A percentile compares a stretch with the other conserved stretches of the same genome.
Conservation (phyloP, 352 stramenopile genomes). For the Globisporangium cystogenes region DNA sequence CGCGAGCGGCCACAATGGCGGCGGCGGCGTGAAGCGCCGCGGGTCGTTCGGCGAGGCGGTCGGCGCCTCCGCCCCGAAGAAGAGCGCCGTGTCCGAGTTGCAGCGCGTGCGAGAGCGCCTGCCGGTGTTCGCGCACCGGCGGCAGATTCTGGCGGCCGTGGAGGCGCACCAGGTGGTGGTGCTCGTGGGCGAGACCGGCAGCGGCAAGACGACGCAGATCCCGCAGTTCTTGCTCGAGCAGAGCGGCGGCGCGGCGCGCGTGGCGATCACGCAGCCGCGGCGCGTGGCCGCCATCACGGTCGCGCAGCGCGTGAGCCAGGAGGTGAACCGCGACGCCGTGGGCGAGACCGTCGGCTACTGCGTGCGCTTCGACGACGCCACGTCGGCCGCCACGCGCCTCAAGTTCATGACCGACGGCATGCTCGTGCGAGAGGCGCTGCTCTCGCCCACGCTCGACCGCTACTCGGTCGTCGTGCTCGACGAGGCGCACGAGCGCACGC, state of each 20-base stretch:
- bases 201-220: slow-evolving; percentile 90
- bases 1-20: background rate
- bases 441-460: slow-evolving; percentile 59
- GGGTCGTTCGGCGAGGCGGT: slow-evolving; percentile 3
- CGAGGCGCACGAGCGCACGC: slow-evolving; percentile 83
- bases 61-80: background rate
- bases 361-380: slow-evolving; percentile 94
- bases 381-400: slow-evolving; percentile 82
- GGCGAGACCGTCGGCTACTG: slow-evolving; percentile 87
- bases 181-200: slow-evolving; percentile 87
- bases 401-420: slow-evolving; percentile 93
- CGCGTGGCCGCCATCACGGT: slow-evolving; percentile 82
- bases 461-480: slow-evolving; percentile 87
- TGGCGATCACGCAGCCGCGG: slow-evolving; percentile 81
- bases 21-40: slow-evolving; percentile 5
- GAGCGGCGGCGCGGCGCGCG: slow-evolving; percentile 28
- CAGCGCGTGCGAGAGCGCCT: slow-evolving; percentile 56
- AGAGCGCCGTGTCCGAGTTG: slow-evolving; percentile 26
- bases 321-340: slow-evolving; percentile 39
- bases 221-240: slow-evolving; percentile 84
- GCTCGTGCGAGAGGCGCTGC: slow-evolving; percentile 88
- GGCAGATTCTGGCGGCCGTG: slow-evolving; percentile 58
- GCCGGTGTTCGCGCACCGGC: slow-evolving; percentile 71
- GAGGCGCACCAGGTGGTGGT: slow-evolving; percentile 74
- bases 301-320: slow-evolving; percentile 72